Percentiles rank a stretch among this genome's conserved stretches.
Evolutionary conservation across 176 grass and related monocot species (phyloP).

Genomic region (Raddia distichophylla): DNA sequence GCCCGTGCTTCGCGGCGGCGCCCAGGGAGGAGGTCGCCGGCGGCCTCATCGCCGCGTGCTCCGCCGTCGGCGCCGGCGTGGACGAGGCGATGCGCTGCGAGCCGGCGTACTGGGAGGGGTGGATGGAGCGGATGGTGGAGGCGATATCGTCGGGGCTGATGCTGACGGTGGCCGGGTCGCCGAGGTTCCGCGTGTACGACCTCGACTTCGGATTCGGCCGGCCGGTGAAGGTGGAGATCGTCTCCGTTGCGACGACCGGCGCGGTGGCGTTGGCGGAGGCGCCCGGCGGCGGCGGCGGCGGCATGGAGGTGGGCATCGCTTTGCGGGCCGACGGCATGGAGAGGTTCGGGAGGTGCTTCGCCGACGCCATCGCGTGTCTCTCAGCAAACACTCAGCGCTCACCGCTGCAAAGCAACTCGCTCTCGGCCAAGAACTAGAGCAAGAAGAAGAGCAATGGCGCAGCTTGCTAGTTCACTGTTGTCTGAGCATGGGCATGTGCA

Average conservation of each 20-base stretch:
- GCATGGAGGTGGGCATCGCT: conserved; percentile 50
- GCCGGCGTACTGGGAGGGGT: not conserved
- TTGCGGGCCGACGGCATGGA: conserved; percentile 37
- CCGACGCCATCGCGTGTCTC: not conserved
- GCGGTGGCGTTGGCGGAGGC: conserved; percentile 42
- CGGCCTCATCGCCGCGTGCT: not conserved
- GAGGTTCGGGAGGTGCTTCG: conserved; percentile 17
- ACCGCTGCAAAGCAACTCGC: too few relatives aligned
- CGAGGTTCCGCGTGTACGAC: conserved; percentile 47
- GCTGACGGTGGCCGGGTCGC: conserved; percentile 38
- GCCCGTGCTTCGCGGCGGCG: not conserved
- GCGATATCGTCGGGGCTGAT: rapidly evolving
- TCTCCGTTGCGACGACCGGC: conserved; percentile 22
- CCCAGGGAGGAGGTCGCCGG: not conserved
- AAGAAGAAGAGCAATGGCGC: too few relatives aligned
- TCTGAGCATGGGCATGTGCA: too few relatives aligned
- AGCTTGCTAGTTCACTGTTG: too few relatives aligned
- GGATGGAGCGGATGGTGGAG: not conserved
- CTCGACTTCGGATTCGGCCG: conserved; percentile 48
- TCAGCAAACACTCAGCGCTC: too few relatives aligned
- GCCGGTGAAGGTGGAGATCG: conserved; percentile 46
- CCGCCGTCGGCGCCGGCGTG: not conserved
- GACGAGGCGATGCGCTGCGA: not conserved
- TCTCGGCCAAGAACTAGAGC: too few relatives aligned
- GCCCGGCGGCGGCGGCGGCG: conserved; percentile 18